Conservation (phyloP, 352 stramenopile genomes). For the Phytophthora pistaciae region DNA sequence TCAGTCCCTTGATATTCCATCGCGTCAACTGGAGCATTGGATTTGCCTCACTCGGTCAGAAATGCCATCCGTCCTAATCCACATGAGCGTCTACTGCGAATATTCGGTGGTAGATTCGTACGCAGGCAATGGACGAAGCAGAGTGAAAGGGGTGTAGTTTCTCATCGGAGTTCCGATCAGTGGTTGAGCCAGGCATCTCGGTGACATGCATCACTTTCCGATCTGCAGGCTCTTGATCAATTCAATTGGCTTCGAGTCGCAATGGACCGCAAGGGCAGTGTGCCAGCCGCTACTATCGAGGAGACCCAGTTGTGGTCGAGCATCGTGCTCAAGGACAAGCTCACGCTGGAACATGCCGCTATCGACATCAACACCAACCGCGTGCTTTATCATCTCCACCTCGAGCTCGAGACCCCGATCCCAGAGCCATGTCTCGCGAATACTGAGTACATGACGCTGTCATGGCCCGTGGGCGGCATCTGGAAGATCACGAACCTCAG, state of each 20-base stretch:
- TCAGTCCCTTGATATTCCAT: too few species aligned
- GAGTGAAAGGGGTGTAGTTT: not conserved
- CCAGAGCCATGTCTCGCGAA: constrained; percentile 38
- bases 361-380: constrained; percentile 58
- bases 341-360: constrained; percentile 55
- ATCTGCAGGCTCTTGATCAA: too few species aligned
- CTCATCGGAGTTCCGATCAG: not conserved
- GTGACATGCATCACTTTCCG: too few species aligned
- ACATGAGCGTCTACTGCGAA: too few species aligned
- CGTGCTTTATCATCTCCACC: constrained; percentile 57
- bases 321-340: constrained; percentile 44
- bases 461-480: constrained; percentile 58
- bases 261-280: constrained; percentile 29
- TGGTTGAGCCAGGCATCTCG: too few species aligned
- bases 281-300: constrained; percentile 22
- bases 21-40: too few species aligned
- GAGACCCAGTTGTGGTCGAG: constrained; percentile 60
- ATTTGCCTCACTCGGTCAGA: too few species aligned
- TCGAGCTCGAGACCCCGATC: constrained; percentile 50
- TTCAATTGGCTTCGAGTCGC: not conserved
- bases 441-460: constrained; percentile 54
- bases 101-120: too few species aligned
- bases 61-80: not conserved
- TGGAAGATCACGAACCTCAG: constrained; percentile 55
- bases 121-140: too few species aligned